These are phyloP conservation scores for Aspergillus wentii DNA, from an alignment of 495 filamentous ascomycete species.

Conservation along the genomic window DNA sequence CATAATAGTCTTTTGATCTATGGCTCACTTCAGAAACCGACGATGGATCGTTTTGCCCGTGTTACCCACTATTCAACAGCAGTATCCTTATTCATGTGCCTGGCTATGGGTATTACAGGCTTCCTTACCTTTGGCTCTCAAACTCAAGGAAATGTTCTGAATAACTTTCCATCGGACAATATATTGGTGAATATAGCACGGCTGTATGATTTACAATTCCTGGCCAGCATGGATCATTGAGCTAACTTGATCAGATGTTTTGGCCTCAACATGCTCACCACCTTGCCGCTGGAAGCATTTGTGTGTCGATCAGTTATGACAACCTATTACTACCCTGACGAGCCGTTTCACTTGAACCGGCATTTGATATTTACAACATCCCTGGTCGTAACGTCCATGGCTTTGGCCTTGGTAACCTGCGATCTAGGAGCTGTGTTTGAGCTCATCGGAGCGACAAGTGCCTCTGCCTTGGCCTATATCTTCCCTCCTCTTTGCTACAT, in stretches of 20 bases:
- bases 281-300: conserved; percentile 90
- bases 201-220: conserved; percentile 45
- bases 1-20: conserved; percentile 98
- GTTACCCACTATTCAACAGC: conserved; percentile 91
- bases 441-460: conserved; percentile 89
- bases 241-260: conserved; percentile 56
- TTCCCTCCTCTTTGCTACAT: conserved; percentile 93
- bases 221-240: neutral
- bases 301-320: conserved; percentile 96
- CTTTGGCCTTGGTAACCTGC: conserved; percentile 74
- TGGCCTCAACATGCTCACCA: conserved; percentile 97
- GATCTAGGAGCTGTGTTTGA: conserved; percentile 94
- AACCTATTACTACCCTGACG: conserved; percentile 82
- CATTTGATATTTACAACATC: conserved; percentile 81
- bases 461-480: conserved; percentile 91
- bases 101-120: conserved; percentile 81
- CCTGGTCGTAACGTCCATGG: conserved; percentile 76
- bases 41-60: conserved; percentile 83
- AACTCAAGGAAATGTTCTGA: conserved; percentile 91
- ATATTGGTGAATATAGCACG: conserved; percentile 90
- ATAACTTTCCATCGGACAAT: conserved; percentile 91
- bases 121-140: conserved; percentile 90
- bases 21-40: conserved; percentile 88
- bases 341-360: conserved; percentile 74
- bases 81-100: conserved; percentile 83